phyloP scores from a whole-genome alignment of 768 basidiomycete species.

The Termitomyces sp. region DNA sequence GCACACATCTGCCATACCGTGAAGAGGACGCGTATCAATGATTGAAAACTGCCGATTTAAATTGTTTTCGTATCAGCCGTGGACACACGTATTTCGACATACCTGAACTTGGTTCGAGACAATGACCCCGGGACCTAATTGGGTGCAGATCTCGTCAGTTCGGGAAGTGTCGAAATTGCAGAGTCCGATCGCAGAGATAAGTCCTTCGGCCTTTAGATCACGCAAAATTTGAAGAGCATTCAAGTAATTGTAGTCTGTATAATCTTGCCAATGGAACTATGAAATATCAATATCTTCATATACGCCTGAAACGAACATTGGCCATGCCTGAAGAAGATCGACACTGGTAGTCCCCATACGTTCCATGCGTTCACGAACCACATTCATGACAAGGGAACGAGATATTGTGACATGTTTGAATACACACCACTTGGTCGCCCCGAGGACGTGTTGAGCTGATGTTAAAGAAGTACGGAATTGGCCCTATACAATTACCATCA shows the following conservation, averaged over 20 bases:
- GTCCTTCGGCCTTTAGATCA: constrained; percentile 52
- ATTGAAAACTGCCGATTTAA: constrained; percentile 60
- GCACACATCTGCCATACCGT: constrained; percentile 76
- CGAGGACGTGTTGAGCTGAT: constrained; percentile 40
- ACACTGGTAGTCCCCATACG: constrained; percentile 56
- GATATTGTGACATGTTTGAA: constrained; percentile 52
- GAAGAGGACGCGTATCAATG: constrained; percentile 71
- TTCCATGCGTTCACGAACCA: constrained; percentile 62
- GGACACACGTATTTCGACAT: constrained; percentile 5
- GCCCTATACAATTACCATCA: constrained; percentile 42
- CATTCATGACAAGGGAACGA: constrained; percentile 51
- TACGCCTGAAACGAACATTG: background rate
- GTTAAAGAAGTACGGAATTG: constrained; percentile 51
- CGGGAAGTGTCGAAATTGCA: constrained; percentile 77
- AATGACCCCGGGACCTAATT: constrained; percentile 62
- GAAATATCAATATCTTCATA: background rate
- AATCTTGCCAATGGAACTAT: constrained; percentile 83
- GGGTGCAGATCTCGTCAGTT: constrained; percentile 76
- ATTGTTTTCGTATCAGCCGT: background rate
- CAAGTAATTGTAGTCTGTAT: constrained; percentile 38
- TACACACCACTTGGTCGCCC: constrained; percentile 86
- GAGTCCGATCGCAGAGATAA: constrained; percentile 63
- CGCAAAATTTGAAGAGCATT: constrained; percentile 43
- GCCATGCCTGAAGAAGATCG: constrained; percentile 69
- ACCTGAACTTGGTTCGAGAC: constrained; percentile 86